These are phyloP conservation scores for Ophiocordyceps camponoti-floridani DNA, from an alignment of 2,329 filamentous ascomycete genomes.

Conservation along the genomic window DNA sequence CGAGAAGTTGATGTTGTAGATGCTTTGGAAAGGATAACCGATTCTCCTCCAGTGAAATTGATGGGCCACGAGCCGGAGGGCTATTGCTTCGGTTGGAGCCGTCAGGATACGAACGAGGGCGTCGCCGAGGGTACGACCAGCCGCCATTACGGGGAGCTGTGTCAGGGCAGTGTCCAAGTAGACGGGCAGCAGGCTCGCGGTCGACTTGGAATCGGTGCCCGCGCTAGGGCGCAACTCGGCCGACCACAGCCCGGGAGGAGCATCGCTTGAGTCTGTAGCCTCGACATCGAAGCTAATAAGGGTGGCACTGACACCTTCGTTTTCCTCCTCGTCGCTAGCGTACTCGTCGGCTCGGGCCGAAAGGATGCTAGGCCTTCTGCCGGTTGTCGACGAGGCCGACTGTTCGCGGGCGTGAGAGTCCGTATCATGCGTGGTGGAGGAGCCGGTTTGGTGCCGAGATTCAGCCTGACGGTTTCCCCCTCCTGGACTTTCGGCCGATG, in stretches of 20 bases:
- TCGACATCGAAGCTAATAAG: constrained; percentile 45
- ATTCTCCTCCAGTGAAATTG: constrained; percentile 19
- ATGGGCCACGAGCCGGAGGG: constrained; percentile 25
- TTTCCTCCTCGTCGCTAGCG: constrained; percentile 36
- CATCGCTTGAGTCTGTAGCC: constrained; percentile 32
- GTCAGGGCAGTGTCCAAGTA: constrained; percentile 32
- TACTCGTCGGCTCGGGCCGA: constrained; percentile 33
- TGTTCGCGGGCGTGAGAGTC: constrained; percentile 13
- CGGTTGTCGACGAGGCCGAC: constrained; percentile 11
- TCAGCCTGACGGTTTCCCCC: background rate
- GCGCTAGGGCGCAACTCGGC: constrained; percentile 37
- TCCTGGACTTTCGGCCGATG: background rate
- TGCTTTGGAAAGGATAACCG: constrained; percentile 18
- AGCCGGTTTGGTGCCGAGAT: background rate
- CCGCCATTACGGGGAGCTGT: constrained; percentile 27
- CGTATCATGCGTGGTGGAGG: constrained; percentile 9
- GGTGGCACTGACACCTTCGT: constrained; percentile 35
- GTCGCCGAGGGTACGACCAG: constrained; percentile 27
- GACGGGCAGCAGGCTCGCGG: constrained; percentile 10
- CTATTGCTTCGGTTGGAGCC: constrained; percentile 27
- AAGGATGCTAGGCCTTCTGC: constrained; percentile 26
- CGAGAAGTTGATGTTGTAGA: constrained; percentile 19
- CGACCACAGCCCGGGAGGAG: constrained; percentile 35
- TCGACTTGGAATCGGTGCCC: constrained; percentile 11
- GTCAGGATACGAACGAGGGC: constrained; percentile 22